Evolutionary conservation across 495 filamentous ascomycete species (phyloP).

Genomic region (Tuber indicum): DNA sequence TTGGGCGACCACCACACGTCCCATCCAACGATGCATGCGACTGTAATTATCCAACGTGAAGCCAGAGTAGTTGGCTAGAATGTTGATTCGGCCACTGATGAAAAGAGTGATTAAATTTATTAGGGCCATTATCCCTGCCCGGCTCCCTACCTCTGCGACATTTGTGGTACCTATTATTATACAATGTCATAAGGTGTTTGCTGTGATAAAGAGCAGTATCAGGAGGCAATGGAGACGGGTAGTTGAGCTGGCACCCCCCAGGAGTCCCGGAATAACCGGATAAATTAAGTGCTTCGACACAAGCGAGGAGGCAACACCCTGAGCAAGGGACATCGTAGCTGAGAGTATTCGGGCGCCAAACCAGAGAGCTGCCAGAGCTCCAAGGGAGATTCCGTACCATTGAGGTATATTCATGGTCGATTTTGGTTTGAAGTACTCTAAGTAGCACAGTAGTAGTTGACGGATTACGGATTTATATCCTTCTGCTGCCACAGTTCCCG

Average conservation of each 20-base stretch:
- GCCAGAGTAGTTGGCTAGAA: constrained; percentile 29
- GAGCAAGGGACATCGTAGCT: background rate
- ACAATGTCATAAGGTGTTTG: constrained; percentile 23
- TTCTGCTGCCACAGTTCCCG: too few relatives aligned
- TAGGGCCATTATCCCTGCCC: constrained; percentile 24
- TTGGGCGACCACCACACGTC: constrained; percentile 33
- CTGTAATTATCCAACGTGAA: constrained; percentile 38
- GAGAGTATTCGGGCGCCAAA: background rate
- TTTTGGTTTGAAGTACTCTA: background rate
- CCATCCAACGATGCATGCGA: constrained; percentile 34
- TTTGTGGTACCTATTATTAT: constrained; percentile 19
- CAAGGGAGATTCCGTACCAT: constrained; percentile 10
- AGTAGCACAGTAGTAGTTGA: too few relatives aligned
- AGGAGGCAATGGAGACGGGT: constrained; percentile 21
- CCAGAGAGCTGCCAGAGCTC: constrained; percentile 8
- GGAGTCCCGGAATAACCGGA: constrained; percentile 15
- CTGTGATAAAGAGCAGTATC: constrained; percentile 21
- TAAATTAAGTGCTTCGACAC: constrained; percentile 18
- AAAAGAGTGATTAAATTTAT: constrained; percentile 34
- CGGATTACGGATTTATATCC: too few relatives aligned
- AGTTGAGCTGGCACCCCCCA: constrained; percentile 27
- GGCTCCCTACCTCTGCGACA: constrained; percentile 11
- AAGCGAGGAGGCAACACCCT: background rate
- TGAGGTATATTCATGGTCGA: constrained; percentile 8
- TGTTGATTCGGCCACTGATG: constrained; percentile 19